A percentile compares a stretch with the other conserved stretches of the same genome.
phyloP scores from a whole-genome alignment of 1,284 basidiomycete species.

The Trichosporon coremiiforme region DNA sequence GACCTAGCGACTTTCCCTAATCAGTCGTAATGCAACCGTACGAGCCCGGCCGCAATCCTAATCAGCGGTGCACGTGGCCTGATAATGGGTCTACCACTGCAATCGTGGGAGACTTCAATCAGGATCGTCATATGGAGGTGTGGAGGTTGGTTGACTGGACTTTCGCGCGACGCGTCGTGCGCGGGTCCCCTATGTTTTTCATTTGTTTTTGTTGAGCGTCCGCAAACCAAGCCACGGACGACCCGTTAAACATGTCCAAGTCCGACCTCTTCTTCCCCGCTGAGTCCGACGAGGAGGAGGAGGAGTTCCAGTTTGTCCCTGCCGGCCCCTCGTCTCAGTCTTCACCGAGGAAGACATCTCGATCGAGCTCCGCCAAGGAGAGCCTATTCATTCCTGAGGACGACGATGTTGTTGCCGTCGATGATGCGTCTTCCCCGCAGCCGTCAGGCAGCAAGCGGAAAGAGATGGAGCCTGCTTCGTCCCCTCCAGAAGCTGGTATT shows the following conservation, averaged over 20 bases:
- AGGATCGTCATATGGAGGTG: conserved; percentile 17
- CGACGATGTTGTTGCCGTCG: conserved; percentile 20
- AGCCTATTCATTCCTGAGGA: conserved; percentile 27
- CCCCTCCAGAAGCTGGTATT: conserved; percentile 18
- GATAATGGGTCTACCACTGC: no score
- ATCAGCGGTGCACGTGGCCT: no score
- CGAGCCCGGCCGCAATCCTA: background rate
- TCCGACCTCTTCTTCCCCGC: conserved; percentile 33
- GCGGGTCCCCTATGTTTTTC: conserved; percentile 8
- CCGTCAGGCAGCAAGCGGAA: background rate
- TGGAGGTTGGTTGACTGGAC: conserved; percentile 25
- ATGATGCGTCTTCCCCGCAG: background rate
- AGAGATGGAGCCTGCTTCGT: background rate
- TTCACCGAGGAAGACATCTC: background rate
- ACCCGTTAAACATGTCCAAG: conserved; percentile 15
- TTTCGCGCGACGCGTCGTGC: conserved; percentile 22
- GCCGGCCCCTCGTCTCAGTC: background rate
- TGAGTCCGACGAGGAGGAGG: conserved; percentile 31
- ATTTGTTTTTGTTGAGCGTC: background rate
- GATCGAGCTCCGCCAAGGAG: conserved; percentile 17
- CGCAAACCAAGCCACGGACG: background rate
- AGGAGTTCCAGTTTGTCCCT: background rate
- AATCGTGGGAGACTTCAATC: background rate
- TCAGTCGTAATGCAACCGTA: background rate
- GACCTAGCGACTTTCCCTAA: background rate